Evolutionary conservation across 2,329 filamentous ascomycete species (phyloP), one percentile per base, ranked within the genome.

Genomic region (Trichoderma endophyticum): DNA sequence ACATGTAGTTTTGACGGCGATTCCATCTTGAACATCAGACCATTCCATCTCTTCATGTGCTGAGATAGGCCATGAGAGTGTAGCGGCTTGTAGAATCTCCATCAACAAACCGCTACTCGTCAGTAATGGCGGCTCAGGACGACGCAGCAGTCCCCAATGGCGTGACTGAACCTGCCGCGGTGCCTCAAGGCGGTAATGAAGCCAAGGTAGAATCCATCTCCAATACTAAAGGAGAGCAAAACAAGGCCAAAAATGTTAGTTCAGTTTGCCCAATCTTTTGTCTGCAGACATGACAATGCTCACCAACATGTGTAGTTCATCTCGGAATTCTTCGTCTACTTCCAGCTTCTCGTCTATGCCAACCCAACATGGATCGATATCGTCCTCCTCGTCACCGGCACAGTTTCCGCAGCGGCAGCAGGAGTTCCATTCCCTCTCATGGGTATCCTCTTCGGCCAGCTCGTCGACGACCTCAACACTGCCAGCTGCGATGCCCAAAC

Each of bases 351-450:
- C 39, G 78, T 83, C 73, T 85, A 84, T 72, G 84, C 82, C 70
- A 78, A 84, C 60, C 84, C 84, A 26, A 81, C 80, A 75, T 81
- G 80, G 77, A 72, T 83, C 71, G 85, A 86, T 73, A 78, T 83
- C 72, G 60, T 78, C n/a, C 80, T 86, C 62, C 79, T 86, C 51
- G 14, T 82, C 18, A 75, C 81, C 30, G 85, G 84, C 56, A 81
- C 79, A 43, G 57, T 84, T 56, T 81, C 82, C 69, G 85, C 88
- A 68, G 86, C 87, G 59, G 87, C 84, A 30, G 86, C 89, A n/a
- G 89, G 89, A 61, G 84, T 89, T 4, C 89, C 89, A 0, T 89
- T 91, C 71, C 89, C 89, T 15, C 81, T 91, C 24, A 87, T 91
- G 76, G 89, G 87, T 67, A 88, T 91, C 73, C 82, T 91, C 68